Evolutionary conservation across 129 eudicot species (phyloP), one percentile per base, ranked within the genome.

Genomic region (Arctium lappa): DNA sequence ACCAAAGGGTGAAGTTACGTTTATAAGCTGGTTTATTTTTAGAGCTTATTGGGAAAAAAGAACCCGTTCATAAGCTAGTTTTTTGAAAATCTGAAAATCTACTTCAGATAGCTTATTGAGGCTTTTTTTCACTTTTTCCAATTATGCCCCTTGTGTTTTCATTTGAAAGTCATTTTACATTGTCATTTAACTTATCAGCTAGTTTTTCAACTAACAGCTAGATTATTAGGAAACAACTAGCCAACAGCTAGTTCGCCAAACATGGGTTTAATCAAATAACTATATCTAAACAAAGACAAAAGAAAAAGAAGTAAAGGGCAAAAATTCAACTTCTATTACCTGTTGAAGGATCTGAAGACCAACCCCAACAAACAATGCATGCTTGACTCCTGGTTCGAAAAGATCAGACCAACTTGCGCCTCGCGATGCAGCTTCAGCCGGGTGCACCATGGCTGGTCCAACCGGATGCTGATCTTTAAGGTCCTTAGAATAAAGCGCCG

Each of bases 281-380:
- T 16, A 13, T 42, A 74, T 18, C 36, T 1, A 76, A 74, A 56
- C 62, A 13, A 50, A 50, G 18, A 13, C 5, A 12, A 12, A 50
- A 50, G n/a, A 50, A 84, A 66, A 44, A 68, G 44, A 62, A 73
- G 7, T 46, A 22, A 33, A 18, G 38, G 36, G 62, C 50, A 69
- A 38, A 76, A 46, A 71, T 79, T 78, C 32, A 73, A 37, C 6
- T 71, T 73, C 70, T 76, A 5, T 38, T 83, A 94, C 98, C 97
- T 94, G 98, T 79, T 95, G 98, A 88, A 95, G 93, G 73, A 92
- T 82, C 79, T 95, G 98, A 83, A 95, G 71, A 48, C 97, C 97
- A 13, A 92, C 86, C 27, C 97, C 98, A 38, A 92, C 97, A 81
- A 88, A 60, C 85, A 95, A 80, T 2, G 98, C 98, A 87, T 86